Evolutionary conservation across 2,329 filamentous ascomycete genomes (phyloP).

Genomic region (Sclerotinia borealis): DNA sequence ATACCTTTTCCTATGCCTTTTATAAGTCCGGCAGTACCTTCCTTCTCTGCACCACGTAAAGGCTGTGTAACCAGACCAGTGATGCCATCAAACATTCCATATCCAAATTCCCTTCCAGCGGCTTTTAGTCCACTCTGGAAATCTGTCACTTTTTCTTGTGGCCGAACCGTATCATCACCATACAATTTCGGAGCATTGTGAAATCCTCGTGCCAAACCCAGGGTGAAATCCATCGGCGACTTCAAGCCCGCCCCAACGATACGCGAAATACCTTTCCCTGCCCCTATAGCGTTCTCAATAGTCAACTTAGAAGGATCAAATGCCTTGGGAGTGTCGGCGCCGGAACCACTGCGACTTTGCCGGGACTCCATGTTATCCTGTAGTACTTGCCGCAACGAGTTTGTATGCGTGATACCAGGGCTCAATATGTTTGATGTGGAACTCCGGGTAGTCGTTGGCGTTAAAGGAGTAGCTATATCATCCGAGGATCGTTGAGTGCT

Average conservation of each 20-base stretch:
- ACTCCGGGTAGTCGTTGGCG: conserved; percentile 20
- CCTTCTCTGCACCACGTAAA: conserved; percentile 59
- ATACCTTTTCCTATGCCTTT: conserved; percentile 81
- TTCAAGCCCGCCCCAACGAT: conserved; percentile 71
- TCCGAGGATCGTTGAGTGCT: conserved; percentile 19
- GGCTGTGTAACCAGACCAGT: conserved; percentile 78
- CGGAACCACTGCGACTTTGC: conserved; percentile 13
- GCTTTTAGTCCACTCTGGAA: conserved; percentile 69
- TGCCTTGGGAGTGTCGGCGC: conserved; percentile 21
- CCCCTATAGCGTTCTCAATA: conserved; percentile 46
- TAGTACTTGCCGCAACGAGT: conserved; percentile 30
- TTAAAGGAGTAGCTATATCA: conserved; percentile 16
- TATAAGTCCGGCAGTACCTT: conserved; percentile 59
- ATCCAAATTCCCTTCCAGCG: conserved; percentile 71
- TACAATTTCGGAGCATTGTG: conserved; percentile 83
- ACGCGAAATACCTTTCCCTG: conserved; percentile 62
- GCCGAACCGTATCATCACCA: conserved; percentile 74
- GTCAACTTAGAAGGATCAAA: conserved; percentile 31
- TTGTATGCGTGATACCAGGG: conserved; percentile 13
- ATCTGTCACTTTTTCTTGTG: conserved; percentile 72
- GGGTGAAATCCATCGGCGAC: conserved; percentile 76
- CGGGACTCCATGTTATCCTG: conserved; percentile 24
- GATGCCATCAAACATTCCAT: conserved; percentile 75
- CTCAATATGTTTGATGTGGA: background rate
- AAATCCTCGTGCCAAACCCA: conserved; percentile 79